These are phyloP conservation scores for Linnemannia hyalina DNA, from an alignment of 192 early-diverging fungal genomes.

Conservation along the genomic window DNA sequence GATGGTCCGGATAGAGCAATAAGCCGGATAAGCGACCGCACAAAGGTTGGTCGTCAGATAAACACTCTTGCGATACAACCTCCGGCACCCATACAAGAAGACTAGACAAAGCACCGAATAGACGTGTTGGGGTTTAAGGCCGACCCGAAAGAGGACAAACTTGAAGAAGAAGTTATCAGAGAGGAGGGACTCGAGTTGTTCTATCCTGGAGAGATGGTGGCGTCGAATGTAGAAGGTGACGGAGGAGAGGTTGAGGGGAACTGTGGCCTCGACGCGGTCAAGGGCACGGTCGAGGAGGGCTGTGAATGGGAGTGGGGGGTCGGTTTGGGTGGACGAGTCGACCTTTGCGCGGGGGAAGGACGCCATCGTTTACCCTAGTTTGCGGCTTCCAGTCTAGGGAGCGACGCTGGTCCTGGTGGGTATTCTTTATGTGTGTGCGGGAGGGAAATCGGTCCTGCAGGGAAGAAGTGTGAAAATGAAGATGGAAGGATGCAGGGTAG, in stretches of 20 bases:
- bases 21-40: conserved; percentile 66
- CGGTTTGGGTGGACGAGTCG: conserved; percentile 51
- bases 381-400: not conserved
- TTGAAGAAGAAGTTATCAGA: conserved; percentile 45
- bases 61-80: conserved; percentile 54
- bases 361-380: conserved; percentile 28
- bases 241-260: conserved; percentile 59
- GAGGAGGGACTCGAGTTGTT: conserved; percentile 38
- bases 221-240: conserved; percentile 58
- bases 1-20: conserved; percentile 61
- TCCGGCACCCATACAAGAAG: conserved; percentile 32
- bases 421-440: not conserved
- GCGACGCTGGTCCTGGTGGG: not conserved
- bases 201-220: conserved; percentile 52
- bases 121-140: conserved; percentile 50
- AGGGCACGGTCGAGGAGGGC: conserved; percentile 46
- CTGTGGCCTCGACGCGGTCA: conserved; percentile 46
- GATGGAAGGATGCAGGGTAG: not conserved
- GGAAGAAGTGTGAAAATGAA: not conserved
- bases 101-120: conserved; percentile 44
- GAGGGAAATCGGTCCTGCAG: not conserved
- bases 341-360: conserved; percentile 52
- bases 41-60: conserved; percentile 60
- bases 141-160: conserved; percentile 43
- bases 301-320: conserved; percentile 54